These are phyloP conservation scores for Nitzschia sp. DNA, from an alignment of 108 stramenopile species.

Conservation along the genomic window DNA sequence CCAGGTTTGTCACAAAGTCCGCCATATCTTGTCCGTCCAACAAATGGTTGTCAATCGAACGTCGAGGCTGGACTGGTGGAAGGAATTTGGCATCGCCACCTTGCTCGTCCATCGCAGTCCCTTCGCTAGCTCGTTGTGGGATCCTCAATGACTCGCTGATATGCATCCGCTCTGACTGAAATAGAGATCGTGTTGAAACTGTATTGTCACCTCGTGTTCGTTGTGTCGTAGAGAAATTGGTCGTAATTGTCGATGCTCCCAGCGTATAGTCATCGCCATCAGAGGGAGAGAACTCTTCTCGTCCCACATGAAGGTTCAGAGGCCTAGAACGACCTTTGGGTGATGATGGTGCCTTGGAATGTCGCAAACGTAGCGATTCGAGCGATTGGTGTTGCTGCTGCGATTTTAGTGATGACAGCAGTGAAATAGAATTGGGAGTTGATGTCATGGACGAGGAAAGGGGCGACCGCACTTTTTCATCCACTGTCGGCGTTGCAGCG, in stretches of 20 bases:
- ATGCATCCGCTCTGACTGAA: constrained; percentile 9
- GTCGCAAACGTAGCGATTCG: constrained; percentile 2
- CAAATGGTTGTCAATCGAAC: not conserved
- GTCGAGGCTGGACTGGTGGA: not conserved
- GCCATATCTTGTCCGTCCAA: not conserved
- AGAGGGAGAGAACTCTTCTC: constrained; percentile 4
- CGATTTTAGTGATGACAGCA: constrained; percentile 6
- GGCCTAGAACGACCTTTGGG: not conserved
- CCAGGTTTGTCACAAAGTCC: too few species aligned
- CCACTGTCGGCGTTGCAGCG: not conserved
- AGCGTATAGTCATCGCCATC: constrained; percentile 23
- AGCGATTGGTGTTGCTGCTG: constrained; percentile 17
- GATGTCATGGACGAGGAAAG: constrained; percentile 22
- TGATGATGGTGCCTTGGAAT: not conserved
- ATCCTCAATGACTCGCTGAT: not conserved
- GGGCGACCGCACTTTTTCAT: constrained; percentile 13
- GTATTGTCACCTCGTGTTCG: constrained; percentile 25
- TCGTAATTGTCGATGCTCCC: constrained; percentile 28
- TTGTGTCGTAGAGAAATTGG: constrained; percentile 26
- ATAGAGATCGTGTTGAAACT: constrained; percentile 19
- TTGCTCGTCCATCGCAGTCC: not conserved
- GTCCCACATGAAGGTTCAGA: constrained; percentile 16
- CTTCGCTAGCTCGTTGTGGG: constrained; percentile 10
- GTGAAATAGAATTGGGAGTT: constrained; percentile 1
- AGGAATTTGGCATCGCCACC: not conserved